phyloP scores from a whole-genome alignment of 1,284 basidiomycete species.

The Ganoderma boninense region DNA sequence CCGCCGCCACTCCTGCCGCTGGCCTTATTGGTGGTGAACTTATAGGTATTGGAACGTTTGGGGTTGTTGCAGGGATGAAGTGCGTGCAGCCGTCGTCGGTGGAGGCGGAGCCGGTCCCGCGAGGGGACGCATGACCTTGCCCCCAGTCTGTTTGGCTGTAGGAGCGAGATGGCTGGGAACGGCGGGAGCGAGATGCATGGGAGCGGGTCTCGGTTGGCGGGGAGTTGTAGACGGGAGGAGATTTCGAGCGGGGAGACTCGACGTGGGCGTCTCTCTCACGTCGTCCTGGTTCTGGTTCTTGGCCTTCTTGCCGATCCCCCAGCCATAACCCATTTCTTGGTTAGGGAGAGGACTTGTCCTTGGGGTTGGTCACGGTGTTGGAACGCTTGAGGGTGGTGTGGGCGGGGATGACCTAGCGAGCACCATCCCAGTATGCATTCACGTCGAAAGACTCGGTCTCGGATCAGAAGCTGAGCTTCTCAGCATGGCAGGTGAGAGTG shows the following conservation, averaged over 20 bases:
- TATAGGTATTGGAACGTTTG: constrained; percentile 41
- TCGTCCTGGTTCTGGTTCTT: constrained; percentile 53
- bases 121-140: background rate
- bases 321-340: constrained; percentile 68
- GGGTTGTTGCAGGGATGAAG: constrained; percentile 24
- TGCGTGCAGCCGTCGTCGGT: constrained; percentile 23
- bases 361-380: constrained; percentile 35
- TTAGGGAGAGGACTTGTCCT: constrained; percentile 34
- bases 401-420: constrained; percentile 39
- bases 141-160: constrained; percentile 7
- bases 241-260: constrained; percentile 34
- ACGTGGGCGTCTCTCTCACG: constrained; percentile 42
- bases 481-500: constrained; percentile 47
- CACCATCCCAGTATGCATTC: constrained; percentile 36
- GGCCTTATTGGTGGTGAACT: constrained; percentile 35
- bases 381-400: constrained; percentile 33
- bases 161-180: constrained; percentile 38
- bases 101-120: constrained; percentile 22
- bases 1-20: constrained; percentile 40
- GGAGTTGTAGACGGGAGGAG: constrained; percentile 49
- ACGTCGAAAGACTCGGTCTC: constrained; percentile 47
- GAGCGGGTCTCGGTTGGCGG: constrained; percentile 35
- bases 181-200: constrained; percentile 42
- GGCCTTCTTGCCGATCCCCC: constrained; percentile 68
- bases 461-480: constrained; percentile 48